Percentiles rank a stretch among this genome's conserved stretches.
phyloP scores from a whole-genome alignment of 495 filamentous ascomycete genomes.

The Neurospora terricola region DNA sequence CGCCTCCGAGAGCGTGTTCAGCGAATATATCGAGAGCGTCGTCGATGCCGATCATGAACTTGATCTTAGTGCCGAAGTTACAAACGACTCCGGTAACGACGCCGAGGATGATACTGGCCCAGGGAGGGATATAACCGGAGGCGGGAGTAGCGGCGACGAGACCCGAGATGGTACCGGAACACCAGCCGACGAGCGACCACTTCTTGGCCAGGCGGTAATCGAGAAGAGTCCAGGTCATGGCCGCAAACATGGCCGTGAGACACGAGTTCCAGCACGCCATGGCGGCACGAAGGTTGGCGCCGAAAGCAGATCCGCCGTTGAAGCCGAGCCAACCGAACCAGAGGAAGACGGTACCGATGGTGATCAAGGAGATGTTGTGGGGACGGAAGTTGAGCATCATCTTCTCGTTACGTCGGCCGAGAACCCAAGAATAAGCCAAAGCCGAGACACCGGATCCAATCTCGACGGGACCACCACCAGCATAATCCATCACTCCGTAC shows the following conservation, averaged over 20 bases:
- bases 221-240: slow-evolving; percentile 82
- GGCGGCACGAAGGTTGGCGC: slow-evolving; percentile 85
- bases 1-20: slow-evolving; percentile 92
- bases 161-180: slow-evolving; percentile 84
- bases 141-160: slow-evolving; percentile 88
- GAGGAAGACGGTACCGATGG: slow-evolving; percentile 86
- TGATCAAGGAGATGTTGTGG: slow-evolving; percentile 96
- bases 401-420: slow-evolving; percentile 94
- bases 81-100: slow-evolving; percentile 74
- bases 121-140: slow-evolving; percentile 79
- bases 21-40: slow-evolving; percentile 97
- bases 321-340: slow-evolving; percentile 99
- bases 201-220: slow-evolving; percentile 93
- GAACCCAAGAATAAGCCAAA: slow-evolving; percentile 88
- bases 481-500: slow-evolving; percentile 93
- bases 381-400: slow-evolving; percentile 97
- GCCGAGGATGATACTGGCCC: slow-evolving; percentile 79
- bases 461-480: slow-evolving; percentile 94
- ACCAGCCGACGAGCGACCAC: slow-evolving; percentile 99
- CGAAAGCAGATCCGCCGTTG: slow-evolving; percentile 96
- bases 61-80: slow-evolving; percentile 96
- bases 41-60: slow-evolving; percentile 91
- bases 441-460: slow-evolving; percentile 90
- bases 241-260: slow-evolving; percentile 78
- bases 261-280: slow-evolving; percentile 99